Conservation (phyloP, 257 asterid genomes). For the Cordia subcordata region DNA sequence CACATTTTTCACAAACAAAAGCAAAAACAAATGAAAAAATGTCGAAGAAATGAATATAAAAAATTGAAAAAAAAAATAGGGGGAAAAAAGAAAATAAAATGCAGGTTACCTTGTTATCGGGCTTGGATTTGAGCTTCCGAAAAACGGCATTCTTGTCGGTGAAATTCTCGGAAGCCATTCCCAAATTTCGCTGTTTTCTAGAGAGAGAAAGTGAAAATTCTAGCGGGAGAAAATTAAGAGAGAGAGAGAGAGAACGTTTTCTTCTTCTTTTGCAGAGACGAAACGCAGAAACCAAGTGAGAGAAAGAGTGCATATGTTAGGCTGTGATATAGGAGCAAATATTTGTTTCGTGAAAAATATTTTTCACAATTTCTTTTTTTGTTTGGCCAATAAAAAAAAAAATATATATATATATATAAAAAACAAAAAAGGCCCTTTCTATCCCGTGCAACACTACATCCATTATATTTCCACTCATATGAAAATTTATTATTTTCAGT, state of each 20-base stretch:
- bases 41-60: not conserved
- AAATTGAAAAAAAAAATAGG: not conserved
- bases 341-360: too few species aligned
- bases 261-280: too few species aligned
- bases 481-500: too few species aligned
- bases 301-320: not conserved
- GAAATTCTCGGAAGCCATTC: slow-evolving; percentile 73
- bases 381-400: too few species aligned
- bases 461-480: too few species aligned
- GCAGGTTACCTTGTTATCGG: slow-evolving; percentile 72
- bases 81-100: not conserved
- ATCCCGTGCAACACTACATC: too few species aligned
- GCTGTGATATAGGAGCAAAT: too few species aligned
- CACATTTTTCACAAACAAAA: not conserved
- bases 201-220: slow-evolving; percentile 18
- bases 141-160: slow-evolving; percentile 79
- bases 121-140: slow-evolving; percentile 83
- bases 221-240: too few species aligned
- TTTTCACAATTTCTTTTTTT: too few species aligned
- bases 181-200: not conserved
- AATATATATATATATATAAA: too few species aligned
- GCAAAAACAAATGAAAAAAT: not conserved
- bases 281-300: not conserved
- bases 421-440: too few species aligned
- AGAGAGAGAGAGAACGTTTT: too few species aligned